Evolutionary conservation across 2,329 filamentous ascomycete species (phyloP).

Genomic region (Celoporthe dispersa): DNA sequence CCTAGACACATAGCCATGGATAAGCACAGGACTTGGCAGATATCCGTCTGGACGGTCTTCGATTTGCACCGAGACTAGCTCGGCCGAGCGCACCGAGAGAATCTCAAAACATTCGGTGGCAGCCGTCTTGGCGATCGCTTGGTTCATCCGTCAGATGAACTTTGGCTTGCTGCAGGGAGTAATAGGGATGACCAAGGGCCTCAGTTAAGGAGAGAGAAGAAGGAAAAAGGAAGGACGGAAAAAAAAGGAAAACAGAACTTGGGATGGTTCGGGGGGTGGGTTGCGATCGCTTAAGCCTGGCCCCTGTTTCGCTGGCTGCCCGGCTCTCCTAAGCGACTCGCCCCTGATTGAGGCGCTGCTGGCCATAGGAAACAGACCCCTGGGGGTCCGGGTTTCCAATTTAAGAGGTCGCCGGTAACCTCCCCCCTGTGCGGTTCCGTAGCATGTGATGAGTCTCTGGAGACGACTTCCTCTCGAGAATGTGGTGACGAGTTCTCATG

Average conservation of each 20-base stretch:
- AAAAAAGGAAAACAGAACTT: no score
- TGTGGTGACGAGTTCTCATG: neutral
- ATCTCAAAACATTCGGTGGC: neutral
- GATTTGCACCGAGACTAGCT: neutral
- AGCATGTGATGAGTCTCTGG: neutral
- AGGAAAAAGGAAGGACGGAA: no score
- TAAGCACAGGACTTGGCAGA: no score
- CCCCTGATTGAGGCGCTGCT: slow-evolving; percentile 2
- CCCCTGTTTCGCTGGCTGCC: neutral
- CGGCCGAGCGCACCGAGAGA: neutral
- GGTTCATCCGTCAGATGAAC: neutral
- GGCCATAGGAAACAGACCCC: neutral
- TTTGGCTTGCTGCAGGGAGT: neutral
- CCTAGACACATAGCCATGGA: no score
- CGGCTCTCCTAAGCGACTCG: neutral
- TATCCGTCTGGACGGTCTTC: neutral
- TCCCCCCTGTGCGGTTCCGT: neutral
- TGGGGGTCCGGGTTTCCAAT: neutral
- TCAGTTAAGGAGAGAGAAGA: neutral
- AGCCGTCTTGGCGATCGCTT: neutral
- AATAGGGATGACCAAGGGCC: neutral
- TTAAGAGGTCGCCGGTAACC: neutral
- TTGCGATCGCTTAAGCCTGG: neutral
- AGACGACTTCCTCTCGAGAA: neutral
- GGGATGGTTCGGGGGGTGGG: neutral